A percentile compares a stretch with the other conserved stretches of the same genome.
Evolutionary conservation across 1,284 basidiomycete genomes (phyloP).

Genomic region (Cystobasidium slooffiae): DNA sequence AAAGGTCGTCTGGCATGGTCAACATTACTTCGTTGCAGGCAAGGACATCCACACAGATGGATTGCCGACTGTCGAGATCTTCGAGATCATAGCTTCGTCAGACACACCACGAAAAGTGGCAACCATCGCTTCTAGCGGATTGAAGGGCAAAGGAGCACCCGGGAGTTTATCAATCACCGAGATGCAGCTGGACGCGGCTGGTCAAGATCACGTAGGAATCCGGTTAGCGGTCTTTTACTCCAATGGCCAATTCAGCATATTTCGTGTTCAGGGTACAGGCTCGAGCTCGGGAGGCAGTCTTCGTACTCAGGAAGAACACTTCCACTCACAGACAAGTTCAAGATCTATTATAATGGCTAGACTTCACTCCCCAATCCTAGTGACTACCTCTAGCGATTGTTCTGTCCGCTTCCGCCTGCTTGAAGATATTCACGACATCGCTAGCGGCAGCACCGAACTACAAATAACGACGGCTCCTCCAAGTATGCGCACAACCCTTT

Average conservation of each 20-base stretch:
- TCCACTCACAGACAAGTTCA: constrained; percentile 8
- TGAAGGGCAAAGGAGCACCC: constrained; percentile 11
- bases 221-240: constrained; percentile 53
- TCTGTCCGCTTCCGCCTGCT: constrained; percentile 50
- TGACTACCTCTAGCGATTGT: constrained; percentile 53
- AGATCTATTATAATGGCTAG: constrained; percentile 47
- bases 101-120: constrained; percentile 13
- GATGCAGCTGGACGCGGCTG: constrained; percentile 44
- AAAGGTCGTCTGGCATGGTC: not conserved
- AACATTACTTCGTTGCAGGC: constrained; percentile 7
- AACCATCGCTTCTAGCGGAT: constrained; percentile 4
- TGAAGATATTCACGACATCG: not conserved
- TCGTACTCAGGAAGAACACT: constrained; percentile 6
- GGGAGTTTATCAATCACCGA: constrained; percentile 45
- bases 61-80: constrained; percentile 21
- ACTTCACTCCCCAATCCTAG: constrained; percentile 52
- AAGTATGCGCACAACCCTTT: constrained; percentile 39
- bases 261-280: constrained; percentile 47
- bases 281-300: constrained; percentile 12
- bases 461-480: constrained; percentile 50
- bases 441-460: constrained; percentile 18
- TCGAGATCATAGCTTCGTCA: constrained; percentile 5
- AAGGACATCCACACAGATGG: constrained; percentile 19
- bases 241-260: constrained; percentile 53
- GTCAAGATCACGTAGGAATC: not conserved